A percentile compares a stretch with the other conserved stretches of the same genome.
phyloP scores from a whole-genome alignment of 345 rosid species.

The Schrenkiella parvula region DNA sequence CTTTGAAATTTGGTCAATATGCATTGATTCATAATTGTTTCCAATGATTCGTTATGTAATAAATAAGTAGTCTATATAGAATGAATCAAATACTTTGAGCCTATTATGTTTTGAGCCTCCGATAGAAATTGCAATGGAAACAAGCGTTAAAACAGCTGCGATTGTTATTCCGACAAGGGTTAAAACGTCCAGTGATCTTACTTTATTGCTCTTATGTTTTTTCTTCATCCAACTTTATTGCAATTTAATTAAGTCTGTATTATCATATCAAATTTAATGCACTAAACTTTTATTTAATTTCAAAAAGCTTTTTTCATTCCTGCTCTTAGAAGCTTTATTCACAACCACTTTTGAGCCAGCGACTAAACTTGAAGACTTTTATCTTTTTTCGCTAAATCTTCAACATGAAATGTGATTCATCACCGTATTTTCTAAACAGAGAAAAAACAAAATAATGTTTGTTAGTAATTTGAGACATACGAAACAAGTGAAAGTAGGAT shows the following conservation, averaged over 20 bases:
- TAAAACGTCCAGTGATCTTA: background rate
- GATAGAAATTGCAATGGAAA: background rate
- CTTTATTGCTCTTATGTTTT: background rate
- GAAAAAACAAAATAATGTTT: too few species aligned
- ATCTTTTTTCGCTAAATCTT: background rate
- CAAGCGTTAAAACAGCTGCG: background rate
- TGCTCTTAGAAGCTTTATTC: background rate
- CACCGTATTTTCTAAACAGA: too few species aligned
- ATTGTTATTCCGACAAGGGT: background rate
- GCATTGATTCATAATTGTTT: too few species aligned
- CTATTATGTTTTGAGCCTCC: background rate
- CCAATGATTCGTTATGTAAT: background rate
- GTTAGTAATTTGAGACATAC: too few species aligned
- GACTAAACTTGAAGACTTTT: constrained; percentile 2
- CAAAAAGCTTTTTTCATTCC: too few species aligned
- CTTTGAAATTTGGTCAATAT: too few species aligned
- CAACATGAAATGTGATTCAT: too few species aligned
- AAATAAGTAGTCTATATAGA: background rate
- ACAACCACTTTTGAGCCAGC: background rate
- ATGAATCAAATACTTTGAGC: background rate
- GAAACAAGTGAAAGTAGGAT: too few species aligned
- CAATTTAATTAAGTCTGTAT: too few species aligned
- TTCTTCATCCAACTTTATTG: background rate
- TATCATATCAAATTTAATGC: too few species aligned
- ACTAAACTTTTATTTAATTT: too few species aligned